Conservation (phyloP, 192 early-diverging fungal species). For the Coemansia sp. region DNA sequence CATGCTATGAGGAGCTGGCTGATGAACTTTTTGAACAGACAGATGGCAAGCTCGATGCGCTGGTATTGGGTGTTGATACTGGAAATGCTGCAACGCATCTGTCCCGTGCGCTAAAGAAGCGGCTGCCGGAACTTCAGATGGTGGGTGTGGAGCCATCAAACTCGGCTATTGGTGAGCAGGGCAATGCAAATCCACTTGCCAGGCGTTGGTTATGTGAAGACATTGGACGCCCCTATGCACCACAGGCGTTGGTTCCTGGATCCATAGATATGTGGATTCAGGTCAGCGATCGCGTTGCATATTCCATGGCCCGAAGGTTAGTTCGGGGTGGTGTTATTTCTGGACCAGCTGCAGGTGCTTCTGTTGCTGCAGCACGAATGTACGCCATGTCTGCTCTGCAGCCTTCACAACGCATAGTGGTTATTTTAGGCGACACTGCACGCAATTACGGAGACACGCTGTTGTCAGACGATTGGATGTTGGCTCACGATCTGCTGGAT, state of each 20-base stretch:
- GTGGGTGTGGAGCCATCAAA: conserved; percentile 71
- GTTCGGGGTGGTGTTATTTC: conserved; percentile 62
- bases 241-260: conserved; percentile 54
- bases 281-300: conserved; percentile 68
- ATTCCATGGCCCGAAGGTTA: conserved; percentile 65
- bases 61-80: conserved; percentile 71
- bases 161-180: conserved; percentile 57
- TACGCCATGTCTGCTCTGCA: conserved; percentile 46
- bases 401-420: conserved; percentile 44
- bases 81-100: conserved; percentile 65
- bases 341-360: conserved; percentile 67
- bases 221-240: conserved; percentile 65
- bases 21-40: conserved; percentile 65
- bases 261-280: conserved; percentile 67
- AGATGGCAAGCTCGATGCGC: conserved; percentile 52
- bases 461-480: conserved; percentile 75
- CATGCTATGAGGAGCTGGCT: conserved; percentile 59
- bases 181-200: conserved; percentile 27
- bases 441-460: conserved; percentile 70
- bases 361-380: conserved; percentile 61
- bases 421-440: conserved; percentile 67
- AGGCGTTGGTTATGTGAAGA: conserved; percentile 69
- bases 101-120: conserved; percentile 56
- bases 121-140: conserved; percentile 57
- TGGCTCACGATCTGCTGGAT: conserved; percentile 73